phyloP scores from a whole-genome alignment of 192 early-diverging fungal species.

The Rhizoclosmatium sp. region DNA sequence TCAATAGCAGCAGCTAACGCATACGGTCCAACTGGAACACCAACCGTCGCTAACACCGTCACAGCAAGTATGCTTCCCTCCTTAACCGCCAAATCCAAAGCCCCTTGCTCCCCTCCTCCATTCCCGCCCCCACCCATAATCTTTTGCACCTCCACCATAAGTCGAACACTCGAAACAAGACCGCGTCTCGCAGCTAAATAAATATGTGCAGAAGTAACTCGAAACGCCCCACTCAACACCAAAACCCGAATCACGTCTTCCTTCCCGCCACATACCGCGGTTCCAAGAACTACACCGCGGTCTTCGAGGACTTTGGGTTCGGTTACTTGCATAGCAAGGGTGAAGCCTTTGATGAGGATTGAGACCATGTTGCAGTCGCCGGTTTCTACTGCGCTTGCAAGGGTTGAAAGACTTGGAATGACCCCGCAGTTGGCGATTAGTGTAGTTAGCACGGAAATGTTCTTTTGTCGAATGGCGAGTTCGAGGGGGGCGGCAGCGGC shows the following conservation, averaged over 20 bases:
- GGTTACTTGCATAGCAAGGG: neutral
- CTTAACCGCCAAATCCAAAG: slow-evolving; percentile 25
- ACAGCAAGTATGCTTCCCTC: slow-evolving; percentile 17
- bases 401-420: neutral
- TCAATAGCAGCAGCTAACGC: slow-evolving; percentile 28
- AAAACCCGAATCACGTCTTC: slow-evolving; percentile 15
- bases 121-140: neutral
- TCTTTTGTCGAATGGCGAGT: slow-evolving; percentile 16
- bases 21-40: slow-evolving; percentile 14
- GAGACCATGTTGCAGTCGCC: neutral
- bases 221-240: neutral
- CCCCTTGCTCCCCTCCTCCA: neutral
- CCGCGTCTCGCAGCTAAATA: slow-evolving; percentile 26
- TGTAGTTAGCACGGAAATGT: neutral
- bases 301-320: neutral
- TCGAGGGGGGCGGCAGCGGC: slow-evolving; percentile 13
- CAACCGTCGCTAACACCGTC: slow-evolving; percentile 6
- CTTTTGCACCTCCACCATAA: neutral
- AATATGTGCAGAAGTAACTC: slow-evolving; percentile 13
- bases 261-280: slow-evolving; percentile 17
- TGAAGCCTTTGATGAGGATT: neutral
- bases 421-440: slow-evolving; percentile 13
- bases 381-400: slow-evolving; percentile 14
- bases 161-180: neutral
- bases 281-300: neutral